Conservation (phyloP, 169 alveolate genomes). For the Plasmodium adleri region DNA sequence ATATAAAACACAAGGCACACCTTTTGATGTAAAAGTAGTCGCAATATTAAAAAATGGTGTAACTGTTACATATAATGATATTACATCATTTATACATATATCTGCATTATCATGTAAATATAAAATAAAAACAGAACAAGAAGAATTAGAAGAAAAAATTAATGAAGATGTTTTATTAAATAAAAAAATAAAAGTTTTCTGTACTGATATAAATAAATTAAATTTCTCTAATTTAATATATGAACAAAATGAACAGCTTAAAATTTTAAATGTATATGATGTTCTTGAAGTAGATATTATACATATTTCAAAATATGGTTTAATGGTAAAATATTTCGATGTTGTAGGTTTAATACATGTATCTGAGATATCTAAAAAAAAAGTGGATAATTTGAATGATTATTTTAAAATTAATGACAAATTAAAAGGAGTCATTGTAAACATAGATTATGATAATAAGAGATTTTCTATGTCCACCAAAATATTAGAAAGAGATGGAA, state of each 20-base stretch:
- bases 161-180: constrained; percentile 17
- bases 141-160: constrained; percentile 29
- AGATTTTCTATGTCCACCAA: constrained; percentile 68
- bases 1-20: constrained; percentile 44
- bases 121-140: constrained; percentile 30
- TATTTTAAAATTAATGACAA: constrained; percentile 61
- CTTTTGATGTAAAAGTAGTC: constrained; percentile 62
- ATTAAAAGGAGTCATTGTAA: constrained; percentile 63
- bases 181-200: constrained; percentile 53
- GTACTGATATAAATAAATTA: constrained; percentile 70
- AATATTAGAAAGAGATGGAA: constrained; percentile 50
- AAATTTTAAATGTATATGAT: constrained; percentile 58
- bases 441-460: constrained; percentile 69
- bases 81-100: constrained; percentile 52
- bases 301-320: constrained; percentile 74
- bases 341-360: constrained; percentile 65
- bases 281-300: constrained; percentile 54
- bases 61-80: constrained; percentile 65
- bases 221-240: constrained; percentile 64
- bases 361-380: constrained; percentile 70
- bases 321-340: constrained; percentile 73
- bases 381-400: constrained; percentile 27
- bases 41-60: constrained; percentile 63
- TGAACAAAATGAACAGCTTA: constrained; percentile 75
- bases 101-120: constrained; percentile 68